A percentile compares a stretch with the other conserved stretches of the same genome.
phyloP scores from a whole-genome alignment of 352 stramenopile species.

The Phytophthora brassicae region DNA sequence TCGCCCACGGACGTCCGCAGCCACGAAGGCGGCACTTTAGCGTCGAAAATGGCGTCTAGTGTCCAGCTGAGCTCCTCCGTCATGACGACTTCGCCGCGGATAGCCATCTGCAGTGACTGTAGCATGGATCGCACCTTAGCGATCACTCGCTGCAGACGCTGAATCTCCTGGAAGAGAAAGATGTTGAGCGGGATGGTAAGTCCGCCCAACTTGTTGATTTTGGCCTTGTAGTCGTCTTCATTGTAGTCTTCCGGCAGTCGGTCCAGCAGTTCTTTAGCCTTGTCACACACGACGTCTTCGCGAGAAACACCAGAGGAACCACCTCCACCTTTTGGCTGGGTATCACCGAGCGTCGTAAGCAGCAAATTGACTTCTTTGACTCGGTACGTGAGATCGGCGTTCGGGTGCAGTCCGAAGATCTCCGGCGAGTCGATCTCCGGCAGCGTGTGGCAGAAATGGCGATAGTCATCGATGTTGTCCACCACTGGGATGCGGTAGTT shows the following conservation, averaged over 20 bases:
- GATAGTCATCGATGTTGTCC: conserved; percentile 94
- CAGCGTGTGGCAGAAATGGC: conserved; percentile 94
- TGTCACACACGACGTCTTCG: conserved; percentile 97
- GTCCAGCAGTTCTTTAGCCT: conserved; percentile 93
- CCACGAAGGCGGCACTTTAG: conserved; percentile 94
- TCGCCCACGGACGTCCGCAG: conserved; percentile 96
- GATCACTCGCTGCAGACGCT: conserved; percentile 96
- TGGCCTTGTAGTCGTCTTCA: conserved; percentile 97
- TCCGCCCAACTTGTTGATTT: conserved; percentile 96
- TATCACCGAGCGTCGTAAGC: conserved; percentile 94
- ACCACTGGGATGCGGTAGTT: conserved; percentile 94
- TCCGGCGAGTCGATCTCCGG: conserved; percentile 98
- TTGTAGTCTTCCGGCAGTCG: conserved; percentile 96
- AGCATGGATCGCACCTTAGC: conserved; percentile 95
- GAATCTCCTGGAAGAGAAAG: conserved; percentile 98
- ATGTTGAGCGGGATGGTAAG: conserved; percentile 97
- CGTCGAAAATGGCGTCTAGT: conserved; percentile 96
- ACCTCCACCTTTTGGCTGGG: conserved; percentile 95
- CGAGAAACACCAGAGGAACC: conserved; percentile 87
- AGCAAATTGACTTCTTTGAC: conserved; percentile 96
- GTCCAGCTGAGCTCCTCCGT: conserved; percentile 95
- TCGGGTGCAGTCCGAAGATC: conserved; percentile 98
- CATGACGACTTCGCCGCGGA: conserved; percentile 98
- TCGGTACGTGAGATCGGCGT: conserved; percentile 97
- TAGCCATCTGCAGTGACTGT: conserved; percentile 95